Evolutionary conservation across 164 flowering plant species (phyloP).

Genomic region (Liquidambar formosana): DNA sequence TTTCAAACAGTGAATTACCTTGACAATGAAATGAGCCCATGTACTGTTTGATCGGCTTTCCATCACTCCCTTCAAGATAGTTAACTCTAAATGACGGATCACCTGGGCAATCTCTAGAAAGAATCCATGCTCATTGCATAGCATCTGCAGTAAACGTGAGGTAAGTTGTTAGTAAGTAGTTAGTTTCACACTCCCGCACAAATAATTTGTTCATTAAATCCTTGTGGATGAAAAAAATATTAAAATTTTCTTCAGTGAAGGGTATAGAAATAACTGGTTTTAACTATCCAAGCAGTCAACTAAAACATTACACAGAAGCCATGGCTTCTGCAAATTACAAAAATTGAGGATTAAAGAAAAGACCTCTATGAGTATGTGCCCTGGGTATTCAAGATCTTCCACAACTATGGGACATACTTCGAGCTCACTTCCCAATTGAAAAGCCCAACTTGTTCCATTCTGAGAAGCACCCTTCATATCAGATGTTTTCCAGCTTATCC

Average conservation of each 20-base stretch:
- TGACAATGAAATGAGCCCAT: slow-evolving; percentile 80
- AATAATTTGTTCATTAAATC: not conserved
- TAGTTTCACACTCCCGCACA: too few relatives aligned
- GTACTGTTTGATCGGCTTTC: slow-evolving; percentile 39
- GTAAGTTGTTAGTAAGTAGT: not conserved
- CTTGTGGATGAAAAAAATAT: too few relatives aligned
- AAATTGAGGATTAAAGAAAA: not conserved
- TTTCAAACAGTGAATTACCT: slow-evolving; percentile 40
- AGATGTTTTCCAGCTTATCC: slow-evolving; percentile 25
- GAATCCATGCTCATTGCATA: slow-evolving; percentile 60
- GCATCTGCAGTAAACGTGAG: slow-evolving; percentile 46
- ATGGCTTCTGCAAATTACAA: slow-evolving; percentile 13
- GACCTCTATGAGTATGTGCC: slow-evolving; percentile 68
- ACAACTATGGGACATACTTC: slow-evolving; percentile 53
- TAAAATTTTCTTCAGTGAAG: too few relatives aligned
- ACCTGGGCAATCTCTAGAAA: slow-evolving; percentile 86
- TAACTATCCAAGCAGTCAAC: not conserved
- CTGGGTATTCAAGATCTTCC: slow-evolving; percentile 56
- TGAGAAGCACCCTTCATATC: slow-evolving; percentile 20
- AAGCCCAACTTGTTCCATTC: slow-evolving; percentile 54
- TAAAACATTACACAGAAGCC: slow-evolving; percentile 18
- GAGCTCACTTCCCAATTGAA: slow-evolving; percentile 34
- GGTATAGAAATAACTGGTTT: not conserved
- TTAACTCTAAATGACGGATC: slow-evolving; percentile 51
- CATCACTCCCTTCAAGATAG: slow-evolving; percentile 70